Base-by-base conservation (phyloP, 2,329 filamentous ascomycete species). In the Penicillium sp. region DNA sequence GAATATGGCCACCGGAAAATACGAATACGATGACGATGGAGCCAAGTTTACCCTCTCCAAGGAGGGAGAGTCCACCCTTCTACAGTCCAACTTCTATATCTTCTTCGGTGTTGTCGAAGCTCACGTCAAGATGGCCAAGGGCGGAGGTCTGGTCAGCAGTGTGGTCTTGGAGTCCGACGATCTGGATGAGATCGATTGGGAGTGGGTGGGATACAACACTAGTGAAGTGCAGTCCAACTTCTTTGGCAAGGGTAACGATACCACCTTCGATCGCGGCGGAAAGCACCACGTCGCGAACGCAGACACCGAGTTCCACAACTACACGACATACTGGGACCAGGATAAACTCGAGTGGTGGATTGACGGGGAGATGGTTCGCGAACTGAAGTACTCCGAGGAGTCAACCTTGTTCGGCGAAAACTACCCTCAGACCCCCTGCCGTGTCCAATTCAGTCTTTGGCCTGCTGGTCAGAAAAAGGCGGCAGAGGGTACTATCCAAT, bases 241-340 rank as follows among this genome's bases (percentile, higher is more conserved):
- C 79, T 99, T 97, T 68, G 91, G 92, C 74, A 96, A 97, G 77
- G 94, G 94, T 53, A 83, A 90, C 65, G 90, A 89, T 0, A 68
- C 68, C 1, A 82, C 84, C 5, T 95, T 92, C 78, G 90, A 93
- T 76, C 88, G 92, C 55, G 93, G 90, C 60, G 87, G 88, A 50
- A 90, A 90, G 72, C 89, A 94, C 75, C 76, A 84, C 7, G 78
- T 87, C 69, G 62, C 78, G 61, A 77, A 84, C 68, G 92, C 88
- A 59, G 75, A 78, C 56, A 73, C 73, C 45, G 67, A 73, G 40
- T 79, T 75, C 64, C 77, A 79, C 66, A 80, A 78, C 59, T 80
- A 80, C 63, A 77, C 77, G 50, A 73, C 90, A 56, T 83, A 89
- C 74, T 91, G 88, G 88, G 87, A 83, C 41, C 76, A 81, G 60